phyloP scores from a whole-genome alignment of 768 basidiomycete genomes.

The Rhodotorula taiwanensis region DNA sequence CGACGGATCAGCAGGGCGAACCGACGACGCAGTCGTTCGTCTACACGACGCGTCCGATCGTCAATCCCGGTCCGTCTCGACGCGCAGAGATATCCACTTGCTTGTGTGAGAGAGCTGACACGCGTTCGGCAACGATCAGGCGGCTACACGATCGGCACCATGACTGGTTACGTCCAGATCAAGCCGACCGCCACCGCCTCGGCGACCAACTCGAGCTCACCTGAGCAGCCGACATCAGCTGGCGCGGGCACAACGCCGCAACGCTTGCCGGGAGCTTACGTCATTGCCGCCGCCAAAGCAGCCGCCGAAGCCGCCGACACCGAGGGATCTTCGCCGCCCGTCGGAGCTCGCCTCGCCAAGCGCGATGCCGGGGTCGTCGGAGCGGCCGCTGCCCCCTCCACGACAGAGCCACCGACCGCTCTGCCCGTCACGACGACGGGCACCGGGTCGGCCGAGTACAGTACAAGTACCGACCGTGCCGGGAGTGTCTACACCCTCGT shows the following conservation, averaged over 20 bases:
- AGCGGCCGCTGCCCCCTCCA: conserved; percentile 7
- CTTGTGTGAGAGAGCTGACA: not conserved
- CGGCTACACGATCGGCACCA: conserved; percentile 27
- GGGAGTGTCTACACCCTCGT: conserved; percentile 17
- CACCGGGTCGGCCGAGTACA: conserved; percentile 4
- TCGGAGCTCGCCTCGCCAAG: not conserved
- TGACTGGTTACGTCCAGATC: conserved; percentile 25
- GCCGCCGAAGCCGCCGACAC: not conserved
- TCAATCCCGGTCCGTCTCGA: conserved; percentile 12
- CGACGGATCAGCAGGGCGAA: conserved; percentile 1
- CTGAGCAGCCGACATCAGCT: not conserved
- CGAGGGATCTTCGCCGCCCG: not conserved
- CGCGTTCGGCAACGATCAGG: not conserved
- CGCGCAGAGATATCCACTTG: not conserved
- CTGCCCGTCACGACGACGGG: not conserved
- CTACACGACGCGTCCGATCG: conserved; percentile 32
- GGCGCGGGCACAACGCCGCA: not conserved
- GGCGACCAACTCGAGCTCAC: not conserved
- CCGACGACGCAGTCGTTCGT: conserved; percentile 17
- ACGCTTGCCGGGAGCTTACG: not conserved
- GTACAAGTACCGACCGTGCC: conserved; percentile 14
- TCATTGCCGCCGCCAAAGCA: not conserved
- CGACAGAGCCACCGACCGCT: conserved; percentile 7
- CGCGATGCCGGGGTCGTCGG: not conserved
- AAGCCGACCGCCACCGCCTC: not conserved